A percentile compares a stretch with the other conserved stretches of the same genome.
Evolutionary conservation across 768 basidiomycete species (phyloP).

Genomic region (Suillus americanus): DNA sequence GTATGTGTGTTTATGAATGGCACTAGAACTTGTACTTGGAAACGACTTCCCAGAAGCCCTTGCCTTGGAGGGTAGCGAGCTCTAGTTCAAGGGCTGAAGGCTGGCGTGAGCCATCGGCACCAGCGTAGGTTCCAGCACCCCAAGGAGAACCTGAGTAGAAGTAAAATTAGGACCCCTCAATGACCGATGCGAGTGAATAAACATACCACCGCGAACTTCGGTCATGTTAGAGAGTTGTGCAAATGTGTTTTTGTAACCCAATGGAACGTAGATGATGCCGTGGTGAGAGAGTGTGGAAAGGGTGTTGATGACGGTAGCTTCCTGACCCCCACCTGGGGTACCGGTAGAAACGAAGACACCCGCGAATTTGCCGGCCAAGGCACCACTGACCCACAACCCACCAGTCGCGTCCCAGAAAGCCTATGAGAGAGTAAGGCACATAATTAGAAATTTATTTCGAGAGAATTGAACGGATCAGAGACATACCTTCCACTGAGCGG

Average conservation of each 20-base stretch:
- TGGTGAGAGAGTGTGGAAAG: constrained; percentile 70
- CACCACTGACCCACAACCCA: constrained; percentile 56
- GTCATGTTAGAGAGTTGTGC: constrained; percentile 39
- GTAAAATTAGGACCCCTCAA: constrained; percentile 3
- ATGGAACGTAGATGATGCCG: constrained; percentile 69
- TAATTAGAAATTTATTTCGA: constrained; percentile 6
- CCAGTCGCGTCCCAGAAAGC: constrained; percentile 80
- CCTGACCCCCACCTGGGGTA: constrained; percentile 81
- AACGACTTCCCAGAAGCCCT: constrained; percentile 47
- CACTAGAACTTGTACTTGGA: constrained; percentile 35
- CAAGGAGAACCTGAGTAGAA: constrained; percentile 60
- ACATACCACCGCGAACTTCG: constrained; percentile 61
- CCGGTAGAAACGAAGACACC: constrained; percentile 74
- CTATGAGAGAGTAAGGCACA: constrained; percentile 28
- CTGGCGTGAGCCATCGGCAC: constrained; percentile 43
- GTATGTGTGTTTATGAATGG: not conserved
- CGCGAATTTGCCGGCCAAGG: constrained; percentile 72
- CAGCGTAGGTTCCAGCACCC: constrained; percentile 70
- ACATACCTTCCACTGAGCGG: constrained; percentile 75
- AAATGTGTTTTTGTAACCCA: constrained; percentile 61
- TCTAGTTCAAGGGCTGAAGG: constrained; percentile 51
- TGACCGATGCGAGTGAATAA: not conserved
- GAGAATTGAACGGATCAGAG: constrained; percentile 6
- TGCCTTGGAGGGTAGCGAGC: constrained; percentile 53
- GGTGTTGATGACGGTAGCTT: constrained; percentile 49